Conservation (phyloP, 495 filamentous ascomycete genomes). For the Lophiotrema nucula region DNA sequence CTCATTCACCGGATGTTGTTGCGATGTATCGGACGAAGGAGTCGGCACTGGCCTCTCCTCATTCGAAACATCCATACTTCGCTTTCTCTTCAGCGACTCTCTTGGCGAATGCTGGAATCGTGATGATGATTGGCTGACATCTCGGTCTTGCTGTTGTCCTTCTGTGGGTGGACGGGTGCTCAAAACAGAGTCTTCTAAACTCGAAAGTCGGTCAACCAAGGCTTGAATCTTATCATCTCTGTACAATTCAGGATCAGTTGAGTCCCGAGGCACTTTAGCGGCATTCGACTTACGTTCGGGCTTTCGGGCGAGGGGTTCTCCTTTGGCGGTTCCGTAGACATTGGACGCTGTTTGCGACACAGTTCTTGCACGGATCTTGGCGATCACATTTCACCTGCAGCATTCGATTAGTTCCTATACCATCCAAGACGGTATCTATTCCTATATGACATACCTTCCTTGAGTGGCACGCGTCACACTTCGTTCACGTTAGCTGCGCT, state of each 20-base stretch:
- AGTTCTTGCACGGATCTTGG: conserved; percentile 14
- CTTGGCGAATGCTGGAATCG: background rate
- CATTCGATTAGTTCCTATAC: background rate
- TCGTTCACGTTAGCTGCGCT: background rate
- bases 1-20: background rate
- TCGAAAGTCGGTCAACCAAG: conserved; percentile 5
- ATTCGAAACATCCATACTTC: background rate
- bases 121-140: background rate
- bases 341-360: background rate
- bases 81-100: background rate
- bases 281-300: conserved; percentile 3
- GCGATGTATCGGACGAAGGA: background rate
- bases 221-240: conserved; percentile 15
- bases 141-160: background rate
- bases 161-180: too few relatives aligned
- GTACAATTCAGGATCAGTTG: background rate
- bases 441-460: conserved; percentile 2
- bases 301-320: background rate
- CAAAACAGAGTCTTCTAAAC: conserved; percentile 8
- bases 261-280: background rate
- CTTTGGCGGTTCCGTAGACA: conserved; percentile 5
- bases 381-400: conserved; percentile 19
- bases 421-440: background rate
- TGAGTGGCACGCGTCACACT: conserved; percentile 13
- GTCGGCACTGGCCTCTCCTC: background rate